Evolutionary conservation across 73 alveolate species (phyloP).

Genomic region (Tetrahymena borealis): DNA sequence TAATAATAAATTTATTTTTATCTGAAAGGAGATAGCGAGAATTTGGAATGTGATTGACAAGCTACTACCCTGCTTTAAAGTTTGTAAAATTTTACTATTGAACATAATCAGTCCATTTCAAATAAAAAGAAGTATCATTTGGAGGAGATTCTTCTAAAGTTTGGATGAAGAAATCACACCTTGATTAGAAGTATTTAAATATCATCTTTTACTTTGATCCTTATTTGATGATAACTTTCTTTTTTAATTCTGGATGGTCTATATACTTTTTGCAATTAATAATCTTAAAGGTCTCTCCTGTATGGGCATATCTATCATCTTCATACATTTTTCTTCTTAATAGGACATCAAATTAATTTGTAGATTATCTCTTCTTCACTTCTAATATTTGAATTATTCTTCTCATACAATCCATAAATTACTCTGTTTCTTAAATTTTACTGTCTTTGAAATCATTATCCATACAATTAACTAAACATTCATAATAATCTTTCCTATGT

Average conservation of each 20-base stretch:
- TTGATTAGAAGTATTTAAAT: neutral
- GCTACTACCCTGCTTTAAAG: neutral
- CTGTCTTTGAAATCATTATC: neutral
- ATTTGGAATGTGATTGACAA: neutral
- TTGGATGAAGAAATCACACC: neutral
- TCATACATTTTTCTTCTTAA: neutral
- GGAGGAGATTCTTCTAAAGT: neutral
- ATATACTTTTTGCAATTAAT: neutral
- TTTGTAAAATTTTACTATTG: neutral
- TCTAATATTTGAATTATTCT: neutral
- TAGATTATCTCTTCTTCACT: neutral
- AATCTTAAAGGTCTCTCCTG: neutral
- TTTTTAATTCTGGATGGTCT: neutral
- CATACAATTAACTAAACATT: neutral
- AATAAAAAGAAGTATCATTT: neutral
- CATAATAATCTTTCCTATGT: neutral
- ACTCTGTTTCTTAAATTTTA: neutral
- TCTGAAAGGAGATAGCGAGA: neutral
- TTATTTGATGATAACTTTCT: neutral
- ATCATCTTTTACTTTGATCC: neutral
- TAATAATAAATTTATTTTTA: neutral
- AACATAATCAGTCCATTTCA: neutral
- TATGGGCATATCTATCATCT: neutral
- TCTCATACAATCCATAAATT: neutral
- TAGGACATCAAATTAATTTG: neutral